A percentile compares a stretch with the other conserved stretches of the same genome.
Conservation (phyloP, 768 basidiomycete genomes). For the Mycena rebaudengoi region DNA sequence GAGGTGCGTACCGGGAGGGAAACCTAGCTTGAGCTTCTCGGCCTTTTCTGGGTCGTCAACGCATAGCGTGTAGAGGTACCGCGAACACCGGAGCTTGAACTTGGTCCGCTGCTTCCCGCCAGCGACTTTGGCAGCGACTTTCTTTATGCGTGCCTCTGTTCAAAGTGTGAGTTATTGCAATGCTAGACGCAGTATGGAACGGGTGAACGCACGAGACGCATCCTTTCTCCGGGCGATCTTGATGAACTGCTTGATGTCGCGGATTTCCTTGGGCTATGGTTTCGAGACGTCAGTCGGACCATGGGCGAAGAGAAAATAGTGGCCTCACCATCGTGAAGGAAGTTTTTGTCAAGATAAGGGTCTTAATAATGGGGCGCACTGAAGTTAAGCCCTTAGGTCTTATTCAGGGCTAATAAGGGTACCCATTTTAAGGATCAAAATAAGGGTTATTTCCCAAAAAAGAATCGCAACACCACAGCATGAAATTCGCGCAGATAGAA, state of each 20-base stretch:
- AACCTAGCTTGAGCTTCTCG: constrained; percentile 93
- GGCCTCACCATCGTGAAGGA: too few species aligned
- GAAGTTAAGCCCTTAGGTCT: too few species aligned
- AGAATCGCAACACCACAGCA: too few species aligned
- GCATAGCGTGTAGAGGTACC: constrained; percentile 97
- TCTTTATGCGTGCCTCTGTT: constrained; percentile 97
- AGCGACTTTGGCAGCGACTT: constrained; percentile 73
- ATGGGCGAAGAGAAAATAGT: too few species aligned
- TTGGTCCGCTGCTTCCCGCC: constrained; percentile 87
- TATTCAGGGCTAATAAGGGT: too few species aligned
- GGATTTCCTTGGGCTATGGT: constrained; percentile 95
- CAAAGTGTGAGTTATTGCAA: constrained; percentile 3
- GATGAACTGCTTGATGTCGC: constrained; percentile 98
- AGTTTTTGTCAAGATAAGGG: too few species aligned
- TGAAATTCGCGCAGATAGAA: too few species aligned
- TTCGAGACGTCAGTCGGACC: not conserved
- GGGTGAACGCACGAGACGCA: constrained; percentile 81
- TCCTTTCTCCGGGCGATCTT: constrained; percentile 97
- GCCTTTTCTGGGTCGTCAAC: constrained; percentile 98
- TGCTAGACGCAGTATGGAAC: not conserved
- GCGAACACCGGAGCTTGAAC: constrained; percentile 98
- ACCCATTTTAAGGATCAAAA: too few species aligned
- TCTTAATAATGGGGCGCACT: too few species aligned
- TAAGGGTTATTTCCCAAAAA: too few species aligned
- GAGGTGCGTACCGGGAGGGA: constrained; percentile 85